Percentiles rank a stretch among this genome's conserved stretches.
Evolutionary conservation across 2,329 filamentous ascomycete genomes (phyloP).

Genomic region (Pyrenochaeta sp.): DNA sequence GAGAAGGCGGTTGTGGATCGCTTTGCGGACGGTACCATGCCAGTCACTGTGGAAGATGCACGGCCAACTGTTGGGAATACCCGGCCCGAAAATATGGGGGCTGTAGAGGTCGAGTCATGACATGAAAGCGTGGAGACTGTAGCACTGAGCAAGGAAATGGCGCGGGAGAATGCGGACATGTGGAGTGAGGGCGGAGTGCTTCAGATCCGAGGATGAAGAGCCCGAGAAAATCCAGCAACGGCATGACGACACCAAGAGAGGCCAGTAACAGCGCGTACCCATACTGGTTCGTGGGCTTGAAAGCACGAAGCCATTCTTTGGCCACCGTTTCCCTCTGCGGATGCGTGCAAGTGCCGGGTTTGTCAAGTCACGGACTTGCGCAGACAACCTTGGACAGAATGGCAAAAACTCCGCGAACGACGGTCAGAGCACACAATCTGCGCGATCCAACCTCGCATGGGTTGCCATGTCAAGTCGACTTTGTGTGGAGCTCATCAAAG

Average conservation of each 20-base stretch:
- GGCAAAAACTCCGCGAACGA: not conserved
- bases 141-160: not conserved
- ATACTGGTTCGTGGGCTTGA: no score
- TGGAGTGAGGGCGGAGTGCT: no score
- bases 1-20: slow-evolving; percentile 21
- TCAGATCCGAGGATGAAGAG: no score
- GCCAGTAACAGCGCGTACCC: no score
- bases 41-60: not conserved
- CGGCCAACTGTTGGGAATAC: not conserved
- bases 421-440: not conserved
- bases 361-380: not conserved
- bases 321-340: no score
- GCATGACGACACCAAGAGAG: no score
- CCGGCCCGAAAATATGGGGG: not conserved
- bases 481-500: not conserved
- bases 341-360: no score
- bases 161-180: no score
- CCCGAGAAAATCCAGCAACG: no score
- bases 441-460: not conserved
- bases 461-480: not conserved
- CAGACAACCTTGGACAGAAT: not conserved
- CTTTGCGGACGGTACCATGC: slow-evolving; percentile 19
- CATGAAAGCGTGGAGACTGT: not conserved
- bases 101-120: slow-evolving; percentile 1
- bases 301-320: no score